A percentile compares a stretch with the other conserved stretches of the same genome.
Evolutionary conservation across 2,329 filamentous ascomycete species (phyloP).

Genomic region (Neofusicoccum sp.): DNA sequence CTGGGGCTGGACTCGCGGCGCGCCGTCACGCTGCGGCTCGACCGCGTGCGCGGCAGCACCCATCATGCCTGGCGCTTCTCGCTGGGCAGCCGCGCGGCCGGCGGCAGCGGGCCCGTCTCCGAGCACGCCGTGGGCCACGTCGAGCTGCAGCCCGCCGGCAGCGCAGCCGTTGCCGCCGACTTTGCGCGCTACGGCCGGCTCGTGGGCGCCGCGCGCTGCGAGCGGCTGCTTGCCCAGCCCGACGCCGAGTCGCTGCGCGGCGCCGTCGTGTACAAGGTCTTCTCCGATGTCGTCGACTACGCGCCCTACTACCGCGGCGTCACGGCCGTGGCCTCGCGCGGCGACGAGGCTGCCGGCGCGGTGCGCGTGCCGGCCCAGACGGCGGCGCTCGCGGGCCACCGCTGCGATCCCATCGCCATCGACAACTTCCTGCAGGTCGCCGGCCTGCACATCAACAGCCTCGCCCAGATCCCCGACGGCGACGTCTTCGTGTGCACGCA

Average conservation of each 20-base stretch:
- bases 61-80: background rate
- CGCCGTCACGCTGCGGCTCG: background rate
- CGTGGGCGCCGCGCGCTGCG: background rate
- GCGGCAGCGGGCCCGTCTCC: background rate
- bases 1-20: background rate
- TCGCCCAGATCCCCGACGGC: background rate
- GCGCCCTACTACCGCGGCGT: constrained; percentile 16
- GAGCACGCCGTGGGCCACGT: background rate
- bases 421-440: constrained; percentile 22
- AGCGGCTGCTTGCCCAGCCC: background rate
- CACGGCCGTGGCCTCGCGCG: background rate
- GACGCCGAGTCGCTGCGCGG: background rate
- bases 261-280: constrained; percentile 6
- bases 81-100: background rate
- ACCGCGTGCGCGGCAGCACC: background rate
- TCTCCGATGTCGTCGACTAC: constrained; percentile 20
- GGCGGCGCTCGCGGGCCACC: background rate
- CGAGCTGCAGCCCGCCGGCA: background rate
- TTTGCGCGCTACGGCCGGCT: background rate
- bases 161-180: background rate
- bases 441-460: constrained; percentile 18
- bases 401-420: constrained; percentile 13
- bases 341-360: background rate
- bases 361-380: background rate
- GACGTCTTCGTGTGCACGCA: background rate